phyloP scores from a whole-genome alignment of 805 yeast genomes.

The Barnettozyma botsteinii region DNA sequence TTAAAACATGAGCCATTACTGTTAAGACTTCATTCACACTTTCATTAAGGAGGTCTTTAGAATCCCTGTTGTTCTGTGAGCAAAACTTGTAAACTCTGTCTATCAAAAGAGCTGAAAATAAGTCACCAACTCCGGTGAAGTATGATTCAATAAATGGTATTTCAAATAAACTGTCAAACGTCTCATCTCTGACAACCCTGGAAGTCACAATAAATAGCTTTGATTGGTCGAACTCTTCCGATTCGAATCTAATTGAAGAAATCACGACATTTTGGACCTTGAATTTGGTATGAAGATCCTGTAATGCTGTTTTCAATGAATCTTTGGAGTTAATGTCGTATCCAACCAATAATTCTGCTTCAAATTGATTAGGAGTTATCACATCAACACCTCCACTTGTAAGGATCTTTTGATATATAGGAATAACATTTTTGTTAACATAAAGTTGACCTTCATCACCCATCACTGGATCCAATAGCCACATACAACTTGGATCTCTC shows the following conservation, averaged over 20 bases:
- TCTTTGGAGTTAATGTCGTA: slow-evolving; percentile 35
- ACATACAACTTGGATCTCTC: slow-evolving; percentile 32
- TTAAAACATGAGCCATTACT: slow-evolving; percentile 48
- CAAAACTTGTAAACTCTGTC: slow-evolving; percentile 47
- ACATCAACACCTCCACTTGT: slow-evolving; percentile 49
- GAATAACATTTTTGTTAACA: slow-evolving; percentile 54
- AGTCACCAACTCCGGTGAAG: slow-evolving; percentile 93
- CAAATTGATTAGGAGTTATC: slow-evolving; percentile 90
- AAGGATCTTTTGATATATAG: slow-evolving; percentile 48
- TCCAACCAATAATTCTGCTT: slow-evolving; percentile 66
- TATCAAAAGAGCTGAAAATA: slow-evolving; percentile 73
- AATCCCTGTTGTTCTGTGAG: neutral
- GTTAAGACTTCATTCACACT: slow-evolving; percentile 52
- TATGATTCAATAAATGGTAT: slow-evolving; percentile 67
- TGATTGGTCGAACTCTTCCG: slow-evolving; percentile 6
- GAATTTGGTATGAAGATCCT: slow-evolving; percentile 40
- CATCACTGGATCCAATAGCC: slow-evolving; percentile 75
- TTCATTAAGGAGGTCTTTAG: slow-evolving; percentile 15
- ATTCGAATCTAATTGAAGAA: slow-evolving; percentile 43
- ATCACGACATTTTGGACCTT: slow-evolving; percentile 58
- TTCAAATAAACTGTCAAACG: slow-evolving; percentile 30
- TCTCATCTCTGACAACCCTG: slow-evolving; percentile 6
- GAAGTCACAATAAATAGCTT: slow-evolving; percentile 19
- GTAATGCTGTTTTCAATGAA: slow-evolving; percentile 42
- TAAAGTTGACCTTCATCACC: slow-evolving; percentile 73